Evolutionary conservation across 2,329 filamentous ascomycete species (phyloP), one percentile per base, ranked within the genome.

Genomic region (Dissoconium aciculare): DNA sequence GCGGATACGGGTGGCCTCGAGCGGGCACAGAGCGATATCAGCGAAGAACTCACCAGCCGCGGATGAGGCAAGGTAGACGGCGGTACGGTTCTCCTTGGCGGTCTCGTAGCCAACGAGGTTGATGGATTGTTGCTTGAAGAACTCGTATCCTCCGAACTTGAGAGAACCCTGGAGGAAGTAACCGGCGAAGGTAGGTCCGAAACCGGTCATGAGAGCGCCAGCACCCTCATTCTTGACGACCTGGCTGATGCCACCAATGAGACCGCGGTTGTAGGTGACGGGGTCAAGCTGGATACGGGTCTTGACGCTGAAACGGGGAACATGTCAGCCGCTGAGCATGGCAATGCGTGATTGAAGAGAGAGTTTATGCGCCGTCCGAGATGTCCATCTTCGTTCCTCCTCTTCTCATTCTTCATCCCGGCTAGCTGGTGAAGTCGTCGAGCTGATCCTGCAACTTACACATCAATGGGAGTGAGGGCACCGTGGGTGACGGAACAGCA

Each of bases 401-500:
- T 23, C 19, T 23, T 23, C 19, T 23, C n/a, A 8, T n/a, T 8
- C 19, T 23, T n/a, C 19, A 23, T 23, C n/a, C n/a, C n/a, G n/a
- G n/a, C n/a, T n/a, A n/a, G n/a, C n/a, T n/a, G n/a, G n/a, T n/a
- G n/a, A n/a, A n/a, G n/a, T n/a, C n/a, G n/a, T n/a, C n/a, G n/a
- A n/a, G n/a, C n/a, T n/a, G n/a, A n/a, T n/a, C n/a, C 8, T n/a
- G 24, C 34, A 39, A 81, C 87, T 63, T 89, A 95, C 87, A 98
- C 89, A 80, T 98, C 89, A 62, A 98, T 84, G 56, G 89, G 89
- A 49, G 89, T 98, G 53, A 95, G 76, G 55, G 71, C 79, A 63
- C 87, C 89, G 74, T 98, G 89, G 57, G 89, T 98, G 66, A 95
- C 67, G 51, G 85, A 89, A 66, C 89, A 98, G 77, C 89, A 94